phyloP scores from a whole-genome alignment of 306 rosid genomes.

The Casuarina cunninghamiana region DNA sequence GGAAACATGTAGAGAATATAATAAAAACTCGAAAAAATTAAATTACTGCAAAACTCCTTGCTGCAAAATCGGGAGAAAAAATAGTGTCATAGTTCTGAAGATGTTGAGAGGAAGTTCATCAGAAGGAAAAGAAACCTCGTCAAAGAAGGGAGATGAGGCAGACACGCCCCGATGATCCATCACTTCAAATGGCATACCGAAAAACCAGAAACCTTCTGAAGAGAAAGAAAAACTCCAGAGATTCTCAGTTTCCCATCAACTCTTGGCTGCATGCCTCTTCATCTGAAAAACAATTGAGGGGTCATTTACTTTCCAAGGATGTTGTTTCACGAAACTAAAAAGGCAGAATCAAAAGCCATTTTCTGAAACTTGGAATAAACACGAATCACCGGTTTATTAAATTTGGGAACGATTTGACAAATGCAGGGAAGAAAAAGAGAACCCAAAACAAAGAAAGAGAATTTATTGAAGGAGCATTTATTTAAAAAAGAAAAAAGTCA shows the following conservation, averaged over 20 bases:
- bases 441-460: too few species aligned
- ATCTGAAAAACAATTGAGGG: conserved; percentile 37
- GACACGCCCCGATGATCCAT: conserved; percentile 64
- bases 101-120: conserved; percentile 44
- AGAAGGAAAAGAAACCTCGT: conserved; percentile 55
- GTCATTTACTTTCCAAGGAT: conserved; percentile 21
- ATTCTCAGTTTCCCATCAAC: conserved; percentile 31
- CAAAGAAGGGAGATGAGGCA: conserved; percentile 61
- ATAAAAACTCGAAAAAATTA: too few species aligned
- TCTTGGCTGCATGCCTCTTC: conserved; percentile 25
- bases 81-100: neutral
- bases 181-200: conserved; percentile 73
- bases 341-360: neutral
- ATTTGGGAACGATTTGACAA: neutral
- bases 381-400: neutral
- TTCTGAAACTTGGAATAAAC: neutral
- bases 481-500: conserved; percentile 23
- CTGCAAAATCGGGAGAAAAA: neutral
- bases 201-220: conserved; percentile 34
- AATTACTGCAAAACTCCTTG: neutral
- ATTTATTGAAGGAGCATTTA: neutral
- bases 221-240: conserved; percentile 16
- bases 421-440: neutral
- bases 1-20: conserved; percentile 5
- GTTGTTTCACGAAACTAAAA: neutral